phyloP scores from a whole-genome alignment of 2,329 filamentous ascomycete genomes.

The Aspergillus tubingensis region DNA sequence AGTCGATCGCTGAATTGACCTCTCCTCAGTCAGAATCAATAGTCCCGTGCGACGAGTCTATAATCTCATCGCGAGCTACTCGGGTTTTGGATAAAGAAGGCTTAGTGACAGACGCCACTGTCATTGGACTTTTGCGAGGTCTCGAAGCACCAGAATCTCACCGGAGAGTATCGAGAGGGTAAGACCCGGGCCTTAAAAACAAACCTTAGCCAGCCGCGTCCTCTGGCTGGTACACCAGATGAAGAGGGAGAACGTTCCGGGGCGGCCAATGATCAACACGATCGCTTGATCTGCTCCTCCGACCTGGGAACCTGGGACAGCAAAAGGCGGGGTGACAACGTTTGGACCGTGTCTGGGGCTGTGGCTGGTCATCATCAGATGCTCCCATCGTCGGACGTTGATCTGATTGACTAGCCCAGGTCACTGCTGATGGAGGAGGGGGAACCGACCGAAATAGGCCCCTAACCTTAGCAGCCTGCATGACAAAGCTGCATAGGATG shows the following conservation, averaged over 20 bases:
- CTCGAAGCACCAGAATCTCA: conserved; percentile 2
- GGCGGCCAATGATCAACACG: conserved; percentile 19
- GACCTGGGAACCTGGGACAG: conserved; percentile 10
- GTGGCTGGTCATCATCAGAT: neutral
- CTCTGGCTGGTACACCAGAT: conserved; percentile 12
- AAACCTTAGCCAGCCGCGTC: conserved; percentile 6
- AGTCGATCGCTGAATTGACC: neutral
- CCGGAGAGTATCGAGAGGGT: conserved; percentile 7
- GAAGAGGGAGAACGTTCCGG: conserved; percentile 15
- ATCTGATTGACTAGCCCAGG: neutral
- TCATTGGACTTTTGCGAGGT: conserved; percentile 1
- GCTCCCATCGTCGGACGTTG: neutral
- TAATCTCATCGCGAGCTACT: conserved; percentile 13
- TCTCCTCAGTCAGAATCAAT: neutral
- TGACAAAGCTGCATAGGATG: conserved; percentile 3
- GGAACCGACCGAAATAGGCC: neutral
- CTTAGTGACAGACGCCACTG: neutral
- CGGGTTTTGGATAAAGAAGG: conserved; percentile 7
- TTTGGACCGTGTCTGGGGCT: conserved; percentile 12
- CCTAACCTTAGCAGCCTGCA: conserved; percentile 1
- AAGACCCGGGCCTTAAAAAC: conserved; percentile 6
- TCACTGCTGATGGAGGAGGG: neutral
- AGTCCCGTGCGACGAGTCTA: neutral
- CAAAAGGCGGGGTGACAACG: conserved; percentile 18
- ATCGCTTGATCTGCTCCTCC: conserved; percentile 9